phyloP scores from a whole-genome alignment of 352 stramenopile species.

The Blastocystis sp. region DNA sequence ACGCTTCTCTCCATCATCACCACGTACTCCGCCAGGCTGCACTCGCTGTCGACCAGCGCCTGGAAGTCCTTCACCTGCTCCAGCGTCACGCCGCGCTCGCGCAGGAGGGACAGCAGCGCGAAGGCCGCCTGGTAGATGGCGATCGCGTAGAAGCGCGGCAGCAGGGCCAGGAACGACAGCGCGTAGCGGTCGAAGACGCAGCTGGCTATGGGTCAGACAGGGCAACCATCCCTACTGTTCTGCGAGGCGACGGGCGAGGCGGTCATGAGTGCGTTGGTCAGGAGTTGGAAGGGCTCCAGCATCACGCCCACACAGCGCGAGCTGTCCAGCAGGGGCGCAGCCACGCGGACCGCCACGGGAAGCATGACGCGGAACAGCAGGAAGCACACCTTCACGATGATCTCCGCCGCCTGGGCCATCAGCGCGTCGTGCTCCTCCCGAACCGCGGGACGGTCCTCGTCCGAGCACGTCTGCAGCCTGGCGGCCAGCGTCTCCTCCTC shows the following conservation, averaged over 20 bases:
- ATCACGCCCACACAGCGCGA: background rate
- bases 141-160: conserved; percentile 16
- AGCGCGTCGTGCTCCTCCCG: background rate
- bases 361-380: background rate
- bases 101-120: background rate
- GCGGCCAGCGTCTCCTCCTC: background rate
- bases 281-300: conserved; percentile 34
- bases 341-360: background rate
- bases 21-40: background rate
- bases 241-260: background rate
- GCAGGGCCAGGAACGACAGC: background rate
- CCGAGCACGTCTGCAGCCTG: background rate
- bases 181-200: conserved; percentile 17
- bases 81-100: background rate
- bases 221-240: background rate
- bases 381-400: background rate
- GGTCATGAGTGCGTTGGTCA: conserved; percentile 4
- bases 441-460: background rate
- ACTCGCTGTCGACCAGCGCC: background rate
- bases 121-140: conserved; percentile 32
- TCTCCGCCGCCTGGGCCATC: background rate
- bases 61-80: background rate
- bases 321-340: background rate
- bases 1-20: background rate
- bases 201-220: background rate